phyloP scores from a whole-genome alignment of 2,329 filamentous ascomycete species.

The Cercospora citrullina region DNA sequence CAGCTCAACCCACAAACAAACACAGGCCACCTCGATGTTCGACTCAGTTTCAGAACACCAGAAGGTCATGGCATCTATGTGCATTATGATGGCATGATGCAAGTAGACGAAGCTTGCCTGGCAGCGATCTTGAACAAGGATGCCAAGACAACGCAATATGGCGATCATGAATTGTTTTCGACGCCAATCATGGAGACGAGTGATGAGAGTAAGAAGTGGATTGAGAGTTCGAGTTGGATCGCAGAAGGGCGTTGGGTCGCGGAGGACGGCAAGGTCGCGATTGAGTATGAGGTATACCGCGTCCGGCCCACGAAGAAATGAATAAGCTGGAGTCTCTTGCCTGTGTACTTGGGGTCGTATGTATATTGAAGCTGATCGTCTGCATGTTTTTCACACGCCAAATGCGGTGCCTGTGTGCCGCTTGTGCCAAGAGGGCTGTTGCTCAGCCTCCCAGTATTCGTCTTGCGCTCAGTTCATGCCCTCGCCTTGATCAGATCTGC shows the following conservation, averaged over 20 bases:
- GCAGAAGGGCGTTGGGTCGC: constrained; percentile 12
- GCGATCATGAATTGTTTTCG: constrained; percentile 16
- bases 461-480: background rate
- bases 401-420: too few relatives aligned
- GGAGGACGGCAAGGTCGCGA: constrained; percentile 6
- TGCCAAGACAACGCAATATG: constrained; percentile 12
- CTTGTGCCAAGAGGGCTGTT: too few relatives aligned
- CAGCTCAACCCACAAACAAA: constrained; percentile 9
- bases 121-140: constrained; percentile 5
- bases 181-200: constrained; percentile 14
- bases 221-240: constrained; percentile 11
- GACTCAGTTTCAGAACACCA: constrained; percentile 8
- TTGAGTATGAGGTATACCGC: constrained; percentile 14
- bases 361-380: too few relatives aligned
- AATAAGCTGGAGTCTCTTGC: background rate
- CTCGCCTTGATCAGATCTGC: constrained; percentile 30
- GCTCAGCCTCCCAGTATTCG: too few relatives aligned
- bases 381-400: too few relatives aligned
- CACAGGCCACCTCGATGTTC: constrained; percentile 13
- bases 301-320: constrained; percentile 1
- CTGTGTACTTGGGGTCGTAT: background rate
- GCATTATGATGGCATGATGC: constrained; percentile 13
- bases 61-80: constrained; percentile 7
- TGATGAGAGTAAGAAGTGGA: constrained; percentile 12
- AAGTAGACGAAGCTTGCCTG: constrained; percentile 4